Conservation (phyloP, 2,329 filamentous ascomycete species). For the Calcarisporium arbuscula region DNA sequence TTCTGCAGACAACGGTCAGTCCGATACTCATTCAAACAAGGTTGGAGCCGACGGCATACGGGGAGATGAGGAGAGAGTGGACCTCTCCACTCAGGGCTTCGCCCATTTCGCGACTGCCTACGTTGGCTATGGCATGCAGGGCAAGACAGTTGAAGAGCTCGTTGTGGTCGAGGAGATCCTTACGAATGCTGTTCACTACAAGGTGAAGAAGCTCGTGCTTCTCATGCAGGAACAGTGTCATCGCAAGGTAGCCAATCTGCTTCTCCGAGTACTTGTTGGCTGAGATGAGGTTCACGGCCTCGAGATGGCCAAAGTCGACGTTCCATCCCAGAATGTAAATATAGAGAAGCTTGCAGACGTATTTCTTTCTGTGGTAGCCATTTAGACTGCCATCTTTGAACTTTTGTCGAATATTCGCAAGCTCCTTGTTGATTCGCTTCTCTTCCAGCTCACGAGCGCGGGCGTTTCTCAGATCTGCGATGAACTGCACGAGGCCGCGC, state of each 20-base stretch:
- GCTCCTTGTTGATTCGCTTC: conserved; percentile 98
- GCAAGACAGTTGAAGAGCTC: conserved; percentile 97
- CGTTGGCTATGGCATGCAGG: conserved; percentile 94
- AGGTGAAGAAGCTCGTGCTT: conserved; percentile 92
- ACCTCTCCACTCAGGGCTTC: conserved; percentile 90
- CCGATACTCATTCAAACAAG: conserved; percentile 3
- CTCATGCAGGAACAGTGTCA: conserved; percentile 95
- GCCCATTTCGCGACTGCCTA: conserved; percentile 94
- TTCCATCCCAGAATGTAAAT: conserved; percentile 99
- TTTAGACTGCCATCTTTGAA: conserved; percentile 93
- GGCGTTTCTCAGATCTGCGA: conserved; percentile 91
- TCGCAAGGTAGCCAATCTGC: conserved; percentile 96
- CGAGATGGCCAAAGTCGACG: conserved; percentile 96
- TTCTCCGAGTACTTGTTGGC: conserved; percentile 98
- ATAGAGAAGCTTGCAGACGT: conserved; percentile 98
- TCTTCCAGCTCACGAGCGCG: conserved; percentile 93
- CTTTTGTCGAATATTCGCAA: conserved; percentile 96
- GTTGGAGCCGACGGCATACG: conserved; percentile 49
- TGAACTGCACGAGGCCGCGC: conserved; percentile 92
- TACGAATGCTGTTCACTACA: conserved; percentile 97
- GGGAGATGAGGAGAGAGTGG: conserved; percentile 87
- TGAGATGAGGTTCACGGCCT: conserved; percentile 96
- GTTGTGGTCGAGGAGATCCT: conserved; percentile 90
- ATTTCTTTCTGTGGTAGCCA: conserved; percentile 99
- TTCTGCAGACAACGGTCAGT: conserved; percentile 23